Base-by-base conservation (phyloP, 352 stramenopile genomes). In the Phytophthora megakarya region DNA sequence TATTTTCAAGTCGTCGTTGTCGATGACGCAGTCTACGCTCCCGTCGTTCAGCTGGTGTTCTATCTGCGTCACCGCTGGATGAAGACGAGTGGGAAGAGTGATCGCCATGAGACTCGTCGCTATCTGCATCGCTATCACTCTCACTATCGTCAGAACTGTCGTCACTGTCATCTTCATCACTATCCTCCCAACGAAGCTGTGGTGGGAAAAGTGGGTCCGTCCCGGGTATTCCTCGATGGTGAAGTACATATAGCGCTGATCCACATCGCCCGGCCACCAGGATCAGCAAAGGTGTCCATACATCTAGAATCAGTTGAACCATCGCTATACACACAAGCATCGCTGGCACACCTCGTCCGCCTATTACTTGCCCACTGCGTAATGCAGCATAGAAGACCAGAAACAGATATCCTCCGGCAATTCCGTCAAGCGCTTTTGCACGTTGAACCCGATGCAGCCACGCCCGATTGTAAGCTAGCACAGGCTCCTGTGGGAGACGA, bases 371-470 rank as follows among this genome's bases (percentile, higher is more conserved):
- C 1, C 78, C 80, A 28, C 76, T 75, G 35, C 89, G 82, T 47
- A 90, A 70, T 5, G 82, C 79, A 22, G 80, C 70, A 49, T 91
- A 93, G 38, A 84, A 80, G 30, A 87, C 85, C n/a, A 86, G 67
- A n/a, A 90, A 40, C 5, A 90, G 46, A 70, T 93, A 93, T 8
- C 80, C 67, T 5, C 82, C 82, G 19, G 71, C 53, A 3, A 90
- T 42, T 0, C 49, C 68, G 35, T 93, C 85, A 2, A 92, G 26
- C 0, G 67, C 51, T 49, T 93, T 93, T n/a, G 69, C 80, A 30
- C 76, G 78, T 46, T 86, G 67, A 22, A 92, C 50, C 7, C 72
- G 79, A 33, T 70, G 73, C 49, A 89, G 40, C 85, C 85, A 93
- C n/a, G 65, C 61, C 3, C 62, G 66, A 51, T 89, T 89, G 62